These are phyloP conservation scores for Cladosporium velox DNA, from an alignment of 2,329 filamentous ascomycete species.

Conservation along the genomic window DNA sequence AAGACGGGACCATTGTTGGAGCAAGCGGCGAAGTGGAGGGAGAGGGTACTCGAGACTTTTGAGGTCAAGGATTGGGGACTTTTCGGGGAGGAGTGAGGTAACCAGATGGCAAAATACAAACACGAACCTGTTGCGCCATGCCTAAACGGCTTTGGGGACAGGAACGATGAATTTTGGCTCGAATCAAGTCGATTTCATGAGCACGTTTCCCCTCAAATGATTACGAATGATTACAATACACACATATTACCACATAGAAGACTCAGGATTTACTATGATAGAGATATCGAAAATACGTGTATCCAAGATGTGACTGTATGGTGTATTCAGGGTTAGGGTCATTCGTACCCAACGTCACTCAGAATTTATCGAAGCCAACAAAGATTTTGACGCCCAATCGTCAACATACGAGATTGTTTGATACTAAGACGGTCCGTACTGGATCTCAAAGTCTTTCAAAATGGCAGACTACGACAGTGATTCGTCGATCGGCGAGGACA, in stretches of 20 bases:
- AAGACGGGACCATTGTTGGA: conserved; percentile 69
- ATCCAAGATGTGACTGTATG: background rate
- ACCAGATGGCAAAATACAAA: background rate
- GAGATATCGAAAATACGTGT: too few relatives aligned
- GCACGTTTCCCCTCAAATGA: too few relatives aligned
- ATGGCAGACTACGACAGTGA: conserved; percentile 75
- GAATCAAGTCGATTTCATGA: too few relatives aligned
- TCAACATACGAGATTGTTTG: background rate
- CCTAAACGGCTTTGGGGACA: too few relatives aligned
- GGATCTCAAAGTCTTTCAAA: background rate
- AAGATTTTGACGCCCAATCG: conserved; percentile 7
- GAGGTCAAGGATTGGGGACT: conserved; percentile 79
- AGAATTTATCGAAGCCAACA: conserved; percentile 19
- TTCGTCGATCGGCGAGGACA: conserved; percentile 71
- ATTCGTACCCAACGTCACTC: conserved; percentile 3
- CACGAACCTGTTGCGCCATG: too few relatives aligned
- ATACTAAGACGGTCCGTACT: background rate
- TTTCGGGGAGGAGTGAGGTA: conserved; percentile 49
- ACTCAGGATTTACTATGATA: background rate
- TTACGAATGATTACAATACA: too few relatives aligned
- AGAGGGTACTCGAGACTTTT: conserved; percentile 71
- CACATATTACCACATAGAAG: background rate
- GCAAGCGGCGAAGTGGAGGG: conserved; percentile 61
- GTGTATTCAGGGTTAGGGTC: background rate
- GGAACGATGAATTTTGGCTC: too few relatives aligned